phyloP scores from a whole-genome alignment of 106 monocot genomes.

The Acorus gramineus region DNA sequence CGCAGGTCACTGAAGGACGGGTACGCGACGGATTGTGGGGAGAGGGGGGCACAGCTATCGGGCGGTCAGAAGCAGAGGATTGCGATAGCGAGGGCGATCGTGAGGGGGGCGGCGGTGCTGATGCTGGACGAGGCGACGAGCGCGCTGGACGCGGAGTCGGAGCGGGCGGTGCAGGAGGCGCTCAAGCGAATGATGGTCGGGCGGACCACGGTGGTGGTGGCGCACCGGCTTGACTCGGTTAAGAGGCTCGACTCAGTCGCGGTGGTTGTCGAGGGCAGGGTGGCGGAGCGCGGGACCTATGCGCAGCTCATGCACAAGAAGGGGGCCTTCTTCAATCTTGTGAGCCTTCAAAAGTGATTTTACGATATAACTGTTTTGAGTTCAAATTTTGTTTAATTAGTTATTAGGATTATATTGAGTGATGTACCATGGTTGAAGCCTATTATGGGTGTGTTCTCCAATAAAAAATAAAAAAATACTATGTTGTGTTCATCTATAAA shows the following conservation, averaged over 20 bases:
- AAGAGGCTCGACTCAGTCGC: constrained; percentile 55
- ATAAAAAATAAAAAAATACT: no score
- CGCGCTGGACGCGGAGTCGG: constrained; percentile 62
- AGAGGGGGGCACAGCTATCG: constrained; percentile 60
- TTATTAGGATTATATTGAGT: no score
- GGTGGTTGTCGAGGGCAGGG: constrained; percentile 44
- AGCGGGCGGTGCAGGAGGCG: constrained; percentile 66
- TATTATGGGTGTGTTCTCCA: no score
- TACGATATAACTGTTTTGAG: not conserved
- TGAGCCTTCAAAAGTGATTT: constrained; percentile 37
- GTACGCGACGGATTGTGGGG: constrained; percentile 56
- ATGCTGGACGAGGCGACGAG: constrained; percentile 89
- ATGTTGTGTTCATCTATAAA: no score
- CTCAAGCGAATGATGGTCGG: constrained; percentile 64
- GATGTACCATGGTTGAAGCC: no score
- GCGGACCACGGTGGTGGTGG: constrained; percentile 75
- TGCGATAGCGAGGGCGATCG: constrained; percentile 72
- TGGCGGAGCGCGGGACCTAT: constrained; percentile 53
- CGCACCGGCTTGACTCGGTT: constrained; percentile 70
- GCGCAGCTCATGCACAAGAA: constrained; percentile 59
- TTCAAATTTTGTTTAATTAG: no score
- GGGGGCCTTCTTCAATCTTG: constrained; percentile 58
- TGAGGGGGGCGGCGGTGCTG: constrained; percentile 49
- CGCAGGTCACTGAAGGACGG: constrained; percentile 60
- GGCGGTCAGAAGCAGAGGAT: constrained; percentile 87